phyloP scores from a whole-genome alignment of 106 monocot genomes.

The Allium sativum region DNA sequence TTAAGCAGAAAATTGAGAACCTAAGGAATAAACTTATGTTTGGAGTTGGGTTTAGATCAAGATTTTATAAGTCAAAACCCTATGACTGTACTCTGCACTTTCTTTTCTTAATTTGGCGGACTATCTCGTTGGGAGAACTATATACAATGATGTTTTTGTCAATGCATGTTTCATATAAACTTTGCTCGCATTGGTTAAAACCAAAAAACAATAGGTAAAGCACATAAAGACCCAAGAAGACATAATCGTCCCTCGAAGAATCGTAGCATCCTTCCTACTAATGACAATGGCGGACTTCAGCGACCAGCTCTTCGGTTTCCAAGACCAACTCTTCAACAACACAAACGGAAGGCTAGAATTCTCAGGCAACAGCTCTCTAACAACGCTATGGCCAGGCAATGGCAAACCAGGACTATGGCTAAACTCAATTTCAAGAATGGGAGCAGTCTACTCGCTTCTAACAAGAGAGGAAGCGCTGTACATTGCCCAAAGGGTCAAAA shows the following conservation, averaged over 20 bases:
- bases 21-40: no score
- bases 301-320: slow-evolving; percentile 66
- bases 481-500: slow-evolving; percentile 17
- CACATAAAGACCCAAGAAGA: slow-evolving; percentile 78
- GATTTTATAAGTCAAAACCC: no score
- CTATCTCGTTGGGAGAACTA: no score
- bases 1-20: no score
- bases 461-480: slow-evolving; percentile 61
- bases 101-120: no score
- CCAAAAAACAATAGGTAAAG: slow-evolving; percentile 12
- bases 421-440: slow-evolving; percentile 69
- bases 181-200: no score
- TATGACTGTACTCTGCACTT: no score
- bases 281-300: slow-evolving; percentile 88
- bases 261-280: slow-evolving; percentile 47
- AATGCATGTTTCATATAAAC: no score
- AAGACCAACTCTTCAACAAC: slow-evolving; percentile 70
- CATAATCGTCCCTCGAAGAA: slow-evolving; percentile 43
- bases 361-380: slow-evolving; percentile 24
- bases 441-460: slow-evolving; percentile 57
- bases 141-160: no score
- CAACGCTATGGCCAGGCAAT: slow-evolving; percentile 56
- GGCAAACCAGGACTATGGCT: slow-evolving; percentile 76
- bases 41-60: no score
- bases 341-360: slow-evolving; percentile 49